Conservation (phyloP, 805 yeast species). For the Pichia membranifaciens region DNA sequence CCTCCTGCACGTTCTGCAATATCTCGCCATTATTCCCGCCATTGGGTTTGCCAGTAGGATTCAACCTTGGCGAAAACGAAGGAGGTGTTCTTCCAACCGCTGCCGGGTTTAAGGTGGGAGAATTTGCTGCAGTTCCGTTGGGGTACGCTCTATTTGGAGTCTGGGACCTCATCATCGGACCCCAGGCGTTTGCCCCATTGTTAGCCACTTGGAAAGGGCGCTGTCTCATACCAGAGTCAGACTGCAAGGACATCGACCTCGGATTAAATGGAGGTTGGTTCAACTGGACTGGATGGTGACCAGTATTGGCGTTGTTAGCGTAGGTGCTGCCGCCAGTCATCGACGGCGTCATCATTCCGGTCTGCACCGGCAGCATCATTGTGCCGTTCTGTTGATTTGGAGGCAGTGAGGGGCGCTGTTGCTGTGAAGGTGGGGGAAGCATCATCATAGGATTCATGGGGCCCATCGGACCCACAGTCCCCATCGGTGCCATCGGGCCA, state of each 20-base stretch:
- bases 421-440: neutral
- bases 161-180: slow-evolving; percentile 20
- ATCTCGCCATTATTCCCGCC: no score
- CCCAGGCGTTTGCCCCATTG: slow-evolving; percentile 8
- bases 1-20: no score
- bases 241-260: slow-evolving; percentile 16
- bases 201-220: slow-evolving; percentile 4
- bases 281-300: no score
- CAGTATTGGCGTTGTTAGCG: no score
- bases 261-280: slow-evolving; percentile 1
- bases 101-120: no score
- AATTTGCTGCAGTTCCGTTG: no score
- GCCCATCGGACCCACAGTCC: no score
- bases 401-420: neutral
- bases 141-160: neutral
- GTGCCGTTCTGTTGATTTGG: neutral
- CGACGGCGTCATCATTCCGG: neutral
- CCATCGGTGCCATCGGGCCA: neutral
- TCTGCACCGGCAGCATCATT: neutral
- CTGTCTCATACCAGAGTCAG: slow-evolving; percentile 5
- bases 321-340: neutral
- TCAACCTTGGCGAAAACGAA: no score
- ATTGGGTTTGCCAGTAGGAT: no score
- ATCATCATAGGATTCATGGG: slow-evolving; percentile 1
- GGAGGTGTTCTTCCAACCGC: no score